Base-by-base conservation (phyloP, 108 stramenopile genomes). In the Phaeodactylum tricornutum region DNA sequence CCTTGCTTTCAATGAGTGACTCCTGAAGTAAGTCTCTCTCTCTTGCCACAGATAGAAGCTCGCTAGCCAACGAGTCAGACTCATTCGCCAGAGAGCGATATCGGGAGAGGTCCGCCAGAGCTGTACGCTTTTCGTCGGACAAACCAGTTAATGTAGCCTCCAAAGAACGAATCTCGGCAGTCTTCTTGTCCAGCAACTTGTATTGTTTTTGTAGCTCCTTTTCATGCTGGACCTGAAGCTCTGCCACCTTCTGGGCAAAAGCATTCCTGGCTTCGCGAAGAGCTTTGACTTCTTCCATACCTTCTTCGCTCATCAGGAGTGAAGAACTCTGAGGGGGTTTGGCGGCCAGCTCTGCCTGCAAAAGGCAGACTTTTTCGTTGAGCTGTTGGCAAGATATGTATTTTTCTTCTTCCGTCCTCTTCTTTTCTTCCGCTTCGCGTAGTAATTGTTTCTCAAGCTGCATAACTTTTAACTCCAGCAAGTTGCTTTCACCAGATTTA, bases 11-110 rank as follows among this genome's bases (percentile, higher is more conserved):
- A 4, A 31, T 36, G 5, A 67, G 43, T 20, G 29, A 35, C 2
- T 39, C 25, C 36, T 52, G 40, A 26, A 59, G 29, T 16, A 24
- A 27, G 36, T 59, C 66, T 5, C 52, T 51, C 36, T 67, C 52
- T n/a, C 37, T 15, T 5, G 44, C 2, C n/a, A 67, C 16, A 0
- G 44, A 0, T 0, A 20, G 4, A 19, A 57, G 42, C 23, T 52
- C 43, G 24, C 31, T 20, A 4, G 21, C 26, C 16, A 26, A 21
- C 4, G 15, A 34, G 0, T 57, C 43, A 15, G 49, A 27, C 37
- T 29, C 26, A 6, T 28, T 29, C 19, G 54, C 28, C 0, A 58
- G 42, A 27, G 59, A 35, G 3, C 29, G 29, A 12, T 15, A 31
- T 19, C 24, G 28, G 34, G 28, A 5, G 30, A 43, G 43, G 14